Percentiles rank a stretch among this genome's conserved stretches.
phyloP scores from a whole-genome alignment of 306 rosid species.

The Herpetospermum pedunculosum region DNA sequence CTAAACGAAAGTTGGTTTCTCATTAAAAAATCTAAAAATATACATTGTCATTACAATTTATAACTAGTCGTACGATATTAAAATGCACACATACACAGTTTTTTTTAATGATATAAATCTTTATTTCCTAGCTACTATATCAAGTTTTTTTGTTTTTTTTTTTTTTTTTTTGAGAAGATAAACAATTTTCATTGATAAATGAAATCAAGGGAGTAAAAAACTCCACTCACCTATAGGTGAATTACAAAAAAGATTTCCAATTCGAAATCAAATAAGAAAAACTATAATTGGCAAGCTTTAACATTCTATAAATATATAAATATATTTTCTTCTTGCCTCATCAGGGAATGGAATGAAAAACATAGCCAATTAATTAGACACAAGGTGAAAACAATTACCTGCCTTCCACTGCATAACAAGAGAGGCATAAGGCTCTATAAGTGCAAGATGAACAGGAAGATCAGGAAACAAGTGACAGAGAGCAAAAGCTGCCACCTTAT shows the following conservation, averaged over 20 bases:
- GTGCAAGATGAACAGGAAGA: conserved; percentile 63
- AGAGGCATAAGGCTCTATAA: conserved; percentile 67
- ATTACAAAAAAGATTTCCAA: no score
- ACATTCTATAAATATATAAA: neutral
- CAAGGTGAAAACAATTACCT: conserved; percentile 25
- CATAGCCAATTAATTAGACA: neutral
- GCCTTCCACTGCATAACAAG: conserved; percentile 66
- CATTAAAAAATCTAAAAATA: neutral
- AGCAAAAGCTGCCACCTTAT: conserved; percentile 88
- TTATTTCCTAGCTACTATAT: neutral
- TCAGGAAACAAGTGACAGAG: conserved; percentile 72
- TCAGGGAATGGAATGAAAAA: neutral
- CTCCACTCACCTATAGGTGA: no score
- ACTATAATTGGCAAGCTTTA: no score
- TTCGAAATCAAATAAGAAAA: no score
- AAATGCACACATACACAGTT: neutral
- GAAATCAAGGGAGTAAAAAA: no score
- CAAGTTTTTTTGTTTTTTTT: neutral
- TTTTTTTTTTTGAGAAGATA: no score
- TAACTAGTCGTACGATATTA: neutral
- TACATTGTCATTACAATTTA: neutral
- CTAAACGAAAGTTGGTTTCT: neutral
- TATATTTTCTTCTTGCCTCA: neutral
- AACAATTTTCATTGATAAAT: no score
- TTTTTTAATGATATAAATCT: neutral